These are phyloP conservation scores for Aspergillus fischeri DNA, from an alignment of 2,329 filamentous ascomycete genomes.

Conservation along the genomic window DNA sequence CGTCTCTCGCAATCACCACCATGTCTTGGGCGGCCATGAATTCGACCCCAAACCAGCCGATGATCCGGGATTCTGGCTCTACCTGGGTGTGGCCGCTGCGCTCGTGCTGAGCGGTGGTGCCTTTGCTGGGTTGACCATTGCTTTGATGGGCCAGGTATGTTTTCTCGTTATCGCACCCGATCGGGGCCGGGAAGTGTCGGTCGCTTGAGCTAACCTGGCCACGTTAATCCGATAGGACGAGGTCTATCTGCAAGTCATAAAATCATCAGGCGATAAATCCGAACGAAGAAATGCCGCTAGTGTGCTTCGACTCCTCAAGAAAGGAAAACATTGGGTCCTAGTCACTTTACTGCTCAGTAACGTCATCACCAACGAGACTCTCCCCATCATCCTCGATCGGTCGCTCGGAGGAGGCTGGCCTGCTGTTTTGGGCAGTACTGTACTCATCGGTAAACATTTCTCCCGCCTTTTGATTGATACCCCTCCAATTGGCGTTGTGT, in stretches of 20 bases:
- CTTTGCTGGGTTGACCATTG: conserved; percentile 81
- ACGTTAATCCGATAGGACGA: conserved; percentile 61
- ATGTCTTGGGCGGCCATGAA: conserved; percentile 8
- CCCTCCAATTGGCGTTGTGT: not conserved
- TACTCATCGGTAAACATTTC: conserved; percentile 70
- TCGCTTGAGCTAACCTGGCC: not conserved
- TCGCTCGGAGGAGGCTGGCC: conserved; percentile 93
- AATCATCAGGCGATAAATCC: conserved; percentile 75
- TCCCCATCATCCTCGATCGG: conserved; percentile 90
- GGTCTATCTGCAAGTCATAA: conserved; percentile 93
- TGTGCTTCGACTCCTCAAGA: conserved; percentile 74
- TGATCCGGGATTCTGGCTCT: conserved; percentile 71
- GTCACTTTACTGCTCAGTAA: conserved; percentile 92
- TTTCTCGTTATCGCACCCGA: not conserved
- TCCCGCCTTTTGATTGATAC: not conserved
- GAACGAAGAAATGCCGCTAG: conserved; percentile 81
- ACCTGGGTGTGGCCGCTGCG: conserved; percentile 71
- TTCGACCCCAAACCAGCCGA: conserved; percentile 50
- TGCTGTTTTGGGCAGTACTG: conserved; percentile 86
- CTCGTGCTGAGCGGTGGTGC: conserved; percentile 85
- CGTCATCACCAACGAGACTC: conserved; percentile 95
- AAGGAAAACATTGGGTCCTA: conserved; percentile 96
- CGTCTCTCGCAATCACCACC: conserved; percentile 9
- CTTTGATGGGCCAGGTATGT: conserved; percentile 59
- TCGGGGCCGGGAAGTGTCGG: not conserved